Base-by-base conservation (phyloP, 2,329 filamentous ascomycete genomes). In the Elsinoe necatrix region DNA sequence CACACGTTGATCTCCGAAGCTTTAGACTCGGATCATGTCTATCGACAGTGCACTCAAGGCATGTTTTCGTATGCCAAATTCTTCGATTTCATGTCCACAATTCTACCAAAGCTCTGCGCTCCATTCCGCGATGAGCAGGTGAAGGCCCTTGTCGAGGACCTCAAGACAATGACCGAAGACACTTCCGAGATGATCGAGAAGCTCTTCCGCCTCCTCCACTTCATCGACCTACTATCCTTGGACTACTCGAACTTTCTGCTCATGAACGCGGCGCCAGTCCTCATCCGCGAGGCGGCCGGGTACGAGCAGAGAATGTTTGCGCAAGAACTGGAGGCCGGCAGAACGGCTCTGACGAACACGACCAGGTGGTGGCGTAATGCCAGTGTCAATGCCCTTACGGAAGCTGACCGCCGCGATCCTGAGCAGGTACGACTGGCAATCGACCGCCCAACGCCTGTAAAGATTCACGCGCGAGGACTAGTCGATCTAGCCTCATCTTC, bases 191-290 rank as follows among this genome's bases (percentile, higher is more conserved):
- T 90, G 64, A 86, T 90, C 14, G 84, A 87, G 65, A 84, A 88
- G 60, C 78, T 92, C 0, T 85, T 89, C 71, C 84, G 85, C 12
- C 75, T 93, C 1, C 80, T 89, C 55, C 80, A 83, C 27, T 86
- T 89, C 62, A 86, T 91, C 57, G 86, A 93, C 64, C 74, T 86
- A 34, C 84, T 92, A 73, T 81, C 87, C 21, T 82, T 89, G 58
- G 88, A 93, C 64, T 90, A 91, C 65, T 85, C 87, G 59, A 93
- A 93, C 67, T 92, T 89, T 66, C 77, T 91, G 63, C 74, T 93
- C 51, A 82, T 84, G 68, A 80, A 85, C 25, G 83, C 84, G 0
- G 85, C 85, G 1, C 86, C 86, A 0, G 81, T 81, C 4, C 77
- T 93, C 54, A 81, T 89, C 55, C 80, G 85, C 61, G 84, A 87